Base-by-base conservation (phyloP, 306 rosid species). In the Pachyrhizus erosus region DNA sequence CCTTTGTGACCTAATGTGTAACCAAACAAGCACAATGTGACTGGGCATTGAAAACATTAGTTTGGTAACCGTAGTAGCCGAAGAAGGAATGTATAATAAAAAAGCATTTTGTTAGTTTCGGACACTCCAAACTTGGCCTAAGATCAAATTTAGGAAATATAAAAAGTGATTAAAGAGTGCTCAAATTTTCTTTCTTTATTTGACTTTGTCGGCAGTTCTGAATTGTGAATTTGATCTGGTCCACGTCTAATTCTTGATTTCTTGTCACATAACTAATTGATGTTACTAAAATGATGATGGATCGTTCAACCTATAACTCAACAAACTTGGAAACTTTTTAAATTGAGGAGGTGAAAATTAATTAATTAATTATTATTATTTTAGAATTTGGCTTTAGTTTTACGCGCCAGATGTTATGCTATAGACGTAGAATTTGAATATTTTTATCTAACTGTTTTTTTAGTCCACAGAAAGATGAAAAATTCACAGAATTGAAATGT, bases 181-280 rank as follows among this genome's bases (percentile, higher is more conserved):
- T 26, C 23, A 15, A 70, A 70, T 6, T 24, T 74, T 58, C 13
- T 70, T 31, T 48, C 24, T 73, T 61, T 34, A 4, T 48, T 61
- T 79, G 14, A 31, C 21, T 66, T 52, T 82, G 91, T 89, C 87
- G 85, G 89, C 82, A 79, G 74, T 48, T 46, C 12, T 67, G 29
- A 75, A 27, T n/a, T 40, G 14, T 58, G 17, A 82, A 52, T 46
- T 40, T 49, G 76, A 39, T 52, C 39, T 17, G 5, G 26, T 75
- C 70, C 57, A 11, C 60, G 45, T 75, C 27, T 29, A 55, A 29
- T 68, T 33, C 3, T 10, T 31, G 60, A 55, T 20, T 68, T 33
- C 3, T 10, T 31, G 60, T 45, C 26, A 24, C 0, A 26, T 68
- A 68, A 21, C 5, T 40, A 5, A 39, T 20, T 68, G 18, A 5